Conservation (phyloP, 2,329 filamentous ascomycete genomes). For the Colletotrichum camelliae region DNA sequence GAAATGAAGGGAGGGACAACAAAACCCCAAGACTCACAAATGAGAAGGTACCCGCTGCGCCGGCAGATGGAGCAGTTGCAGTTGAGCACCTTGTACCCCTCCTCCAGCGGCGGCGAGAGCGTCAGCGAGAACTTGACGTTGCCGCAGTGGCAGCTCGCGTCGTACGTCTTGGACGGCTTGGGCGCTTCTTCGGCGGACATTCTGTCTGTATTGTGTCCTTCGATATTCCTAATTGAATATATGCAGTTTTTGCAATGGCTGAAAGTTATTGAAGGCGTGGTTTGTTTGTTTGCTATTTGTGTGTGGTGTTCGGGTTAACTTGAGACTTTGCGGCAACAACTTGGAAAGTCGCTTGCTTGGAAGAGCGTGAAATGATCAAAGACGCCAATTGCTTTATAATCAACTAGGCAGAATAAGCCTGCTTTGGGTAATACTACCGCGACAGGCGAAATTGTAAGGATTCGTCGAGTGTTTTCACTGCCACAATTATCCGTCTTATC, state of each 20-base stretch:
- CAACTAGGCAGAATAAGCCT: neutral
- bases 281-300: neutral
- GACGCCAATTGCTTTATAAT: neutral
- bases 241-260: neutral
- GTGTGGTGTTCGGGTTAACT: neutral
- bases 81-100: constrained; percentile 45
- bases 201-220: neutral
- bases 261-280: neutral
- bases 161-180: constrained; percentile 43
- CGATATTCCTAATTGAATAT: neutral
- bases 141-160: constrained; percentile 59
- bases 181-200: constrained; percentile 21
- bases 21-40: constrained; percentile 39
- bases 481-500: neutral
- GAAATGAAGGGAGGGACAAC: neutral
- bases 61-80: constrained; percentile 62
- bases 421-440: neutral
- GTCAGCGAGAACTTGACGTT: constrained; percentile 52
- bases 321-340: neutral
- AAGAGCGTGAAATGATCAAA: neutral
- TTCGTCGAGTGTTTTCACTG: neutral
- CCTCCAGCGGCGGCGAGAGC: constrained; percentile 52
- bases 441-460: neutral
- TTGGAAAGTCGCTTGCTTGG: neutral
- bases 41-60: constrained; percentile 55